These are phyloP conservation scores for Teratosphaeria nubilosa DNA, from an alignment of 2,329 filamentous ascomycete genomes.

Conservation along the genomic window DNA sequence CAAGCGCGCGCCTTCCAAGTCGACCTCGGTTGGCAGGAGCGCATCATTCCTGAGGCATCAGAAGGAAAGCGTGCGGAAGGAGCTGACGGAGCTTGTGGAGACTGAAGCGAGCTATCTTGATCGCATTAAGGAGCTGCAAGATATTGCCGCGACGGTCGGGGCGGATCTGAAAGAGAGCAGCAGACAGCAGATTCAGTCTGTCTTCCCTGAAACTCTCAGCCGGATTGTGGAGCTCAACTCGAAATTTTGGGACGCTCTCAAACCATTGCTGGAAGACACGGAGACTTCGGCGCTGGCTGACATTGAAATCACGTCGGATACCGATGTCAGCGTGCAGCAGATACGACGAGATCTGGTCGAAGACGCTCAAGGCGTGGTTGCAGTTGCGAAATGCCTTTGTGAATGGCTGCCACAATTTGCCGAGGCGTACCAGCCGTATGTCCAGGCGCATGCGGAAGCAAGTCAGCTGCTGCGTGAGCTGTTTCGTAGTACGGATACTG, in stretches of 20 bases:
- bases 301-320: conserved; percentile 49
- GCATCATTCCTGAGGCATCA: conserved; percentile 71
- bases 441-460: conserved; percentile 80
- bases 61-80: conserved; percentile 73
- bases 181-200: conserved; percentile 61
- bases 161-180: conserved; percentile 67
- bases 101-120: conserved; percentile 90
- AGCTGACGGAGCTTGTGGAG: conserved; percentile 81
- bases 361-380: conserved; percentile 50
- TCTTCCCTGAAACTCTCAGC: conserved; percentile 70
- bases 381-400: conserved; percentile 69
- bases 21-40: conserved; percentile 67
- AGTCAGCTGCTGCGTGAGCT: conserved; percentile 70
- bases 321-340: conserved; percentile 27
- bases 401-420: conserved; percentile 93
- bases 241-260: conserved; percentile 67
- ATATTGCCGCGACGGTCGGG: conserved; percentile 71
- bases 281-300: conserved; percentile 71
- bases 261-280: conserved; percentile 67
- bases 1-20: conserved; percentile 76
- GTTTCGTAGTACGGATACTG: conserved; percentile 65
- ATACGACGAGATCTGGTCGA: conserved; percentile 54
- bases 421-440: conserved; percentile 85
- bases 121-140: conserved; percentile 57
- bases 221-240: conserved; percentile 74